Evolutionary conservation across 2,329 filamentous ascomycete genomes (phyloP).

Genomic region (Periconia sp.): DNA sequence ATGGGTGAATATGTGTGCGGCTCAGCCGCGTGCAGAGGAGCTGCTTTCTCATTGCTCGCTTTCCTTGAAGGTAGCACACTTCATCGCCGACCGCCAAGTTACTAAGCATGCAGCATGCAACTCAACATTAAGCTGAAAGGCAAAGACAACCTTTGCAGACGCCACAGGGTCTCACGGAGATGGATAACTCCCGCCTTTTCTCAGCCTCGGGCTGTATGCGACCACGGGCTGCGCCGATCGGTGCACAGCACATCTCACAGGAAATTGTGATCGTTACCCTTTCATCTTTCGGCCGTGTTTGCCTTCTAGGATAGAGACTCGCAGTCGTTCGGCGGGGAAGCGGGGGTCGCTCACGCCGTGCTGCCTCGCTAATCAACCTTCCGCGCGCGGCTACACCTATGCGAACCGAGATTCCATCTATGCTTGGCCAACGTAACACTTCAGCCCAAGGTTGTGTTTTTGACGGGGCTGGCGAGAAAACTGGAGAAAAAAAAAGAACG

Average conservation of each 20-base stretch:
- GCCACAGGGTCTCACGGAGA: conserved; percentile 8
- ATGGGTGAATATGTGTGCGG: neutral
- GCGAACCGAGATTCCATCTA: neutral
- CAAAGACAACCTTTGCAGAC: neutral
- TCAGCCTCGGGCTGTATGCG: neutral
- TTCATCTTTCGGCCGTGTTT: neutral
- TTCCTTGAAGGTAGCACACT: neutral
- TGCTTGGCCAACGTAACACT: neutral
- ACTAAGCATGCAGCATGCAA: neutral
- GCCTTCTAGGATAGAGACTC: neutral
- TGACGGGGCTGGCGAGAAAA: neutral
- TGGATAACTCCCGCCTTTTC: conserved; percentile 2
- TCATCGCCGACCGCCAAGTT: neutral
- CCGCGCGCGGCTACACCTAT: neutral
- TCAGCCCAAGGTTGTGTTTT: neutral
- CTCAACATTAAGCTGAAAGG: neutral
- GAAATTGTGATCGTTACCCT: no score
- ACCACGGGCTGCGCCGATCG: conserved; percentile 11
- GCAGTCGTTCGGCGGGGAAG: neutral
- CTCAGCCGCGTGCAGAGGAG: neutral
- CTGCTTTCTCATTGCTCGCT: neutral
- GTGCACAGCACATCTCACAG: conserved; percentile 5
- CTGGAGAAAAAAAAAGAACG: neutral
- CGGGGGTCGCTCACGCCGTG: neutral
- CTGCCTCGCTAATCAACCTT: neutral